A percentile compares a stretch with the other conserved stretches of the same genome.
phyloP scores from a whole-genome alignment of 352 stramenopile genomes.

The Aphanomyces invadans region DNA sequence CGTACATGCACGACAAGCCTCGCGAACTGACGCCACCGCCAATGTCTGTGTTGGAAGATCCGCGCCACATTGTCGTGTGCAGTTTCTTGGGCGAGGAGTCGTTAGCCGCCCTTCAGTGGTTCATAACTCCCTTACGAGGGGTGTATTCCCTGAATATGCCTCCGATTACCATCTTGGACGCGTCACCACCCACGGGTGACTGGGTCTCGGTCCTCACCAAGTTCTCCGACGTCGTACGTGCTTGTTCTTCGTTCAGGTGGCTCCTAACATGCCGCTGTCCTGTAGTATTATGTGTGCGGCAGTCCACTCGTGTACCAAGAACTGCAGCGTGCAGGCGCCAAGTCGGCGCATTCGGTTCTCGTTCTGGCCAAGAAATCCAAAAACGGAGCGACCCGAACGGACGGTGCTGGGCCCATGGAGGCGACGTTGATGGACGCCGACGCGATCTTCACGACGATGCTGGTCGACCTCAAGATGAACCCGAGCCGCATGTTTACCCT shows the following conservation, averaged over 20 bases:
- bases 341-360: slow-evolving; percentile 67
- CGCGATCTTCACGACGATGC: slow-evolving; percentile 79
- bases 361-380: slow-evolving; percentile 67
- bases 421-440: slow-evolving; percentile 70
- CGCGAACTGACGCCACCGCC: slow-evolving; percentile 40
- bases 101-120: slow-evolving; percentile 63
- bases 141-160: slow-evolving; percentile 43
- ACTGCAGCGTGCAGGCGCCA: slow-evolving; percentile 68
- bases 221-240: slow-evolving; percentile 65
- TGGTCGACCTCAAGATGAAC: slow-evolving; percentile 84
- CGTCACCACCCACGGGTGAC: slow-evolving; percentile 42
- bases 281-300: slow-evolving; percentile 70
- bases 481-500: slow-evolving; percentile 78
- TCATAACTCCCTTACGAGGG: slow-evolving; percentile 58
- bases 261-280: background rate
- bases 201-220: slow-evolving; percentile 40
- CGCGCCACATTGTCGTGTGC: slow-evolving; percentile 70
- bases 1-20: background rate
- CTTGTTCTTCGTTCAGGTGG: background rate
- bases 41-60: slow-evolving; percentile 51
- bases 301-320: slow-evolving; percentile 72
- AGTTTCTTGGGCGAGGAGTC: slow-evolving; percentile 77
- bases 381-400: slow-evolving; percentile 12
- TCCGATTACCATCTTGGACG: slow-evolving; percentile 75
- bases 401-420: slow-evolving; percentile 32